Base-by-base conservation (phyloP, 331 rosid genomes). In the Malus hybrid region DNA sequence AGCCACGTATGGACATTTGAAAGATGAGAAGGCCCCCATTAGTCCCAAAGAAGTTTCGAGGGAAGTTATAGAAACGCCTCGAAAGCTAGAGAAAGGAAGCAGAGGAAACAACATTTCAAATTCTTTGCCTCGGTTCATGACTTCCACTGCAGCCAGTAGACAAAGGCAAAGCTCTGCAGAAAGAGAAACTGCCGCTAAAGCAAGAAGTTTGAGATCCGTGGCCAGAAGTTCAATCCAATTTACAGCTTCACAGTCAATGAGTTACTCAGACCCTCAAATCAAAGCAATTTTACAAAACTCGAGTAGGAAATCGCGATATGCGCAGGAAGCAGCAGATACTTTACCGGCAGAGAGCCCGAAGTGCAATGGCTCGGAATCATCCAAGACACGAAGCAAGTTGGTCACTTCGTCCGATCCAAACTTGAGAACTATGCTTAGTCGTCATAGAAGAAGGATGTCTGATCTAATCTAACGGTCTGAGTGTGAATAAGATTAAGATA, bases 111-210 rank as follows among this genome's bases (percentile, higher is more conserved):
- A 64, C 55, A 78, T 87, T 4, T 29, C 36, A 12, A 85, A 71
- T 76, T 93, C 93, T 15, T 70, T 78, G 86, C 98, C 97, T 69
- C 93, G 95, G 78, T 93, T 93, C 90, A 93, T 93, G 98, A 93
- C 85, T 71, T 87, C 98, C 18, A 93, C 98, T 4, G 91, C 74
- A 65, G 97, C 98, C 69, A 93, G 98, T 85, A 93, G 98, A 60
- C 95, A 87, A 61, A 91, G 97, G 76, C 80, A 86, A 74, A 83
- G 85, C 69, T 84, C 86, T 31, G 81, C 86, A 13, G 97, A 94
- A 76, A 81, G 74, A 69, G 88, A 83, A 67, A 65, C 81, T 59
- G 65, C 34, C 3, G 82, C 78, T 52, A 85, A 82, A 76, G 76
- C 83, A 68, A 90, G 83, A 83, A 82, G 81, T 73, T 73, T 81